phyloP scores from a whole-genome alignment of 345 rosid species.

The Litchi chinensis region DNA sequence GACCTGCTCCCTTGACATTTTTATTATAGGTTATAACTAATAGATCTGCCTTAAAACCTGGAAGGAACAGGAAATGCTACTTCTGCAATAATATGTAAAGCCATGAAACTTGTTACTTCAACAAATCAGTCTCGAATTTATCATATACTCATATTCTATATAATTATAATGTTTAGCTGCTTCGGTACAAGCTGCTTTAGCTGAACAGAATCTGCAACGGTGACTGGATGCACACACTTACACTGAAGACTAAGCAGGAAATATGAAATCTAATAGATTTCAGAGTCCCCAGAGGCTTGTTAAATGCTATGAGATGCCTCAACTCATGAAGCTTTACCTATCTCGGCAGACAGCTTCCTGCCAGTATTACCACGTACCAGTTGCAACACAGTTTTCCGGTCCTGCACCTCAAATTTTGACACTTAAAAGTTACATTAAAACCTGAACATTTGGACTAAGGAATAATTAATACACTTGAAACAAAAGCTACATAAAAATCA shows the following conservation, averaged over 20 bases:
- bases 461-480: no score
- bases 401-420: conserved; percentile 7
- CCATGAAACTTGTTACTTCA: no score
- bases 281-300: background rate
- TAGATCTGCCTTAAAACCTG: background rate
- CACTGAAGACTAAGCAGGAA: background rate
- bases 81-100: background rate
- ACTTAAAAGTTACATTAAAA: no score
- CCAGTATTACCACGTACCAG: background rate
- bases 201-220: background rate
- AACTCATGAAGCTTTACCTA: background rate
- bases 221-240: background rate
- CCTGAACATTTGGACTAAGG: no score
- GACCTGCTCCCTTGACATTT: background rate
- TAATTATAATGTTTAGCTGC: background rate
- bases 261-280: background rate
- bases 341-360: conserved; percentile 7
- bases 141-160: background rate
- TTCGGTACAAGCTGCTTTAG: background rate
- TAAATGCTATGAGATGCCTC: conserved; percentile 5
- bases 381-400: conserved; percentile 10
- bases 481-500: no score
- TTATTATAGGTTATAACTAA: background rate
- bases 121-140: background rate
- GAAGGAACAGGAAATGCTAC: background rate